phyloP scores from a whole-genome alignment of 1,139 yeast species.

The Geotrichum restrictum region DNA sequence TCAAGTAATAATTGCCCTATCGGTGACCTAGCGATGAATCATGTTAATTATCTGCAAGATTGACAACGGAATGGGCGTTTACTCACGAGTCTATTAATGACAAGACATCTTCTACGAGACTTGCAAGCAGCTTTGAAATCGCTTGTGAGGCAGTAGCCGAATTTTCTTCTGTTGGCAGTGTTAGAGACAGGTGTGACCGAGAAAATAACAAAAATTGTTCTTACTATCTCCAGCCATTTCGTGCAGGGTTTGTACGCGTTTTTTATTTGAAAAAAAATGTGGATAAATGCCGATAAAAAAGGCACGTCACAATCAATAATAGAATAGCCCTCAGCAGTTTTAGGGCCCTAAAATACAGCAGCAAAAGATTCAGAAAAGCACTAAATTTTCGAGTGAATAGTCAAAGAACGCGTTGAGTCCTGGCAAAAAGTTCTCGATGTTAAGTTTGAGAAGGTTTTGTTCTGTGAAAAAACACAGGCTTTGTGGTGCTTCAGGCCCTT shows the following conservation, averaged over 20 bases:
- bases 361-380: too few species aligned
- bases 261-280: not conserved
- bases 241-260: slow-evolving; percentile 2
- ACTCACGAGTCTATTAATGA: slow-evolving; percentile 19
- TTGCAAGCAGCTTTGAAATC: slow-evolving; percentile 8
- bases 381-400: not conserved
- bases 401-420: not conserved
- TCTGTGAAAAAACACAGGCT: not conserved
- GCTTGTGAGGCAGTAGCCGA: slow-evolving; percentile 4
- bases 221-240: slow-evolving; percentile 8
- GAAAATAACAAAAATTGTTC: not conserved
- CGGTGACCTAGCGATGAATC: slow-evolving; percentile 11
- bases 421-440: not conserved
- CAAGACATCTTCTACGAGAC: slow-evolving; percentile 15
- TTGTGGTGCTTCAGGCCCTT: slow-evolving; percentile 1
- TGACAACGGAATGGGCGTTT: not conserved
- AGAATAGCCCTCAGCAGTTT: not conserved
- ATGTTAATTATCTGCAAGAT: not conserved
- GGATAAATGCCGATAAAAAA: not conserved
- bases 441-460: not conserved
- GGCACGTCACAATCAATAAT: not conserved
- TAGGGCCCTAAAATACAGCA: not conserved
- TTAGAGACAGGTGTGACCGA: not conserved
- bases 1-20: slow-evolving; percentile 14
- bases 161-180: not conserved